Base-by-base conservation (phyloP, 345 rosid genomes). In the Eutrema japonicum region DNA sequence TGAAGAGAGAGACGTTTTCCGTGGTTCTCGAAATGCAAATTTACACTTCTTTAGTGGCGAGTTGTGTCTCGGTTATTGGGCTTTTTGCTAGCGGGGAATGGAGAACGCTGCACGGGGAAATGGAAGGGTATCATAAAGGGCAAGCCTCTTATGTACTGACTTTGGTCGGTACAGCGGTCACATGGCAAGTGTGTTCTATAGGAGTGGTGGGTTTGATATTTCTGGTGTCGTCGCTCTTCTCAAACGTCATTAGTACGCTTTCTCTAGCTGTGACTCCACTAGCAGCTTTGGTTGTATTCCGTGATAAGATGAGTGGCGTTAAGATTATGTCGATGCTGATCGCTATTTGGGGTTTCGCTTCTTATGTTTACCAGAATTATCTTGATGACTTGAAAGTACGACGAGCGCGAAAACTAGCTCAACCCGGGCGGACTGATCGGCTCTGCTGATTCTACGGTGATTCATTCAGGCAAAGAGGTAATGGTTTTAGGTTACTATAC, bases 1-100 rank as follows among this genome's bases (percentile, higher is more conserved):
- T 77, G 50, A 77, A 72, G 16, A 66, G 16, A 10, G 81, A 77
- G 63, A 77, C 80, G 14, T 77, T 71, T 14, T 77, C 77, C 0
- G 85, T 77, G 36, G 90, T 84, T 6, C 77, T 80, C 4, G 78
- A 86, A 30, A 84, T 82, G 88, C 86, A 86, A 36, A 79, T 82
- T 5, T 82, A 82, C 71, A 81, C 83, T 4, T 86, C 86, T n/a
- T 46, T 81, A 4, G 85, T 77, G 0, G 82, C 88, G 0, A 63
- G 82, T 38, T 72, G 77, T 42, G 67, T 79, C 3, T 68, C 82
- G 26, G 8, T 73, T 3, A 45, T 63, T 1, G 83, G 86, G 5
- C 74, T 82, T 57, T 79, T 86, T 12, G 78, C 73, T 14, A 82
- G 90, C 55, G 83, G 85, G 33, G 86, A 86, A 67, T 68, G 78